These are phyloP conservation scores for Fagopyrum tataricum DNA, from an alignment of 148 eudicot genomes.

Conservation along the genomic window DNA sequence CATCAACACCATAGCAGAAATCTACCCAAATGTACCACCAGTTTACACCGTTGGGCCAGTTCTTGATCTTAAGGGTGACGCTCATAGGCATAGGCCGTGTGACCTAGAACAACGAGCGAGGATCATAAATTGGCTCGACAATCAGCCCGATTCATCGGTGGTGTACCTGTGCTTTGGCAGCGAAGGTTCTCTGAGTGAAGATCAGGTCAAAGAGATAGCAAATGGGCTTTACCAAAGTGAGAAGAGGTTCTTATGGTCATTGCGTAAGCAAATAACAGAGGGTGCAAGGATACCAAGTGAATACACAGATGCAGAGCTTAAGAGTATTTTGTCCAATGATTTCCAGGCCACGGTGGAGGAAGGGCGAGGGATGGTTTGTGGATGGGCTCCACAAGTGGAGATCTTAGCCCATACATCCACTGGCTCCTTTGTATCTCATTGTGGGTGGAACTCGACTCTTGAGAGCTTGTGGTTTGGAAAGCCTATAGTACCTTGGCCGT, in stretches of 20 bases:
- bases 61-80: constrained; percentile 10
- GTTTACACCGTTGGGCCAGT: constrained; percentile 22
- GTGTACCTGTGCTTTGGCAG: constrained; percentile 33
- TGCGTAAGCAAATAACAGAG: constrained; percentile 12
- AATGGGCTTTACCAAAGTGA: constrained; percentile 18
- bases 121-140: constrained; percentile 24
- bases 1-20: neutral
- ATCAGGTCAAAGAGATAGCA: constrained; percentile 25
- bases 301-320: constrained; percentile 13
- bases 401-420: constrained; percentile 14
- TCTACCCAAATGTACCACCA: neutral
- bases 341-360: constrained; percentile 12
- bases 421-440: constrained; percentile 21
- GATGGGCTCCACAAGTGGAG: constrained; percentile 25
- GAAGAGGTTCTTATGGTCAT: constrained; percentile 22
- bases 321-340: constrained; percentile 17
- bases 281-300: constrained; percentile 9
- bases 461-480: constrained; percentile 22
- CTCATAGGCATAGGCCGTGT: neutral
- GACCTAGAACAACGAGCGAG: neutral
- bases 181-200: constrained; percentile 16
- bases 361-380: constrained; percentile 19
- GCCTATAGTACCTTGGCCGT: constrained; percentile 19
- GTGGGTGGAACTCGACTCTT: constrained; percentile 24
- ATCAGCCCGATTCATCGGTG: constrained; percentile 25